Percentiles rank a stretch among this genome's conserved stretches.
phyloP scores from a whole-genome alignment of 2,329 filamentous ascomycete species.

The Madurella mycetomatis region DNA sequence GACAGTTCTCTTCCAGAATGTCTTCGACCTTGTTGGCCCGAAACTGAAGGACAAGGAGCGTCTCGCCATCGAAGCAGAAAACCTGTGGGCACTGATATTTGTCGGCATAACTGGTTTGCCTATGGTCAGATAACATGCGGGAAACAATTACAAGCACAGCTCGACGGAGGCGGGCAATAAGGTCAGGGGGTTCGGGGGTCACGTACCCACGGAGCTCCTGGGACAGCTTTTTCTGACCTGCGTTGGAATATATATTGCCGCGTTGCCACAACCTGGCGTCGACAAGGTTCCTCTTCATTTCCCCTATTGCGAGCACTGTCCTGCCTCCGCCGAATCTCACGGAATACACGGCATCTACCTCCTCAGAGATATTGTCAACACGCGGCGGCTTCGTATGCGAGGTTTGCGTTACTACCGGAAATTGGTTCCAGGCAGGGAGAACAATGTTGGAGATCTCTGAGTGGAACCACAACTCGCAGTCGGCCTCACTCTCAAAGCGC shows the following conservation, averaged over 20 bases:
- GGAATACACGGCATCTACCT: conserved; percentile 7
- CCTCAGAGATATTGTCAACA: background rate
- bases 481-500: too few species aligned
- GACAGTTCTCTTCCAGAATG: background rate
- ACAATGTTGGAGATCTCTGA: too few species aligned
- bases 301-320: conserved; percentile 3
- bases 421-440: too few species aligned
- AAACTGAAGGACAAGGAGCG: conserved; percentile 10
- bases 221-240: conserved; percentile 5
- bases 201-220: conserved; percentile 12
- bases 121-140: too few species aligned
- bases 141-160: too few species aligned
- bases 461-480: too few species aligned
- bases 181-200: too few species aligned
- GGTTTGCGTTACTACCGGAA: too few species aligned
- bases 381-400: too few species aligned
- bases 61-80: conserved; percentile 11
- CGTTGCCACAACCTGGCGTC: background rate
- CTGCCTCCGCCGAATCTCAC: background rate
- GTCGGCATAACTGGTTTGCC: background rate
- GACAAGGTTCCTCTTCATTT: conserved; percentile 12
- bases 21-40: conserved; percentile 1
- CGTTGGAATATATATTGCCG: background rate
- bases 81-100: conserved; percentile 9
- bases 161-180: too few species aligned